Percentiles rank a stretch among this genome's conserved stretches.
Conservation (phyloP, 805 yeast species). For the Maudiozyma bulderi region DNA sequence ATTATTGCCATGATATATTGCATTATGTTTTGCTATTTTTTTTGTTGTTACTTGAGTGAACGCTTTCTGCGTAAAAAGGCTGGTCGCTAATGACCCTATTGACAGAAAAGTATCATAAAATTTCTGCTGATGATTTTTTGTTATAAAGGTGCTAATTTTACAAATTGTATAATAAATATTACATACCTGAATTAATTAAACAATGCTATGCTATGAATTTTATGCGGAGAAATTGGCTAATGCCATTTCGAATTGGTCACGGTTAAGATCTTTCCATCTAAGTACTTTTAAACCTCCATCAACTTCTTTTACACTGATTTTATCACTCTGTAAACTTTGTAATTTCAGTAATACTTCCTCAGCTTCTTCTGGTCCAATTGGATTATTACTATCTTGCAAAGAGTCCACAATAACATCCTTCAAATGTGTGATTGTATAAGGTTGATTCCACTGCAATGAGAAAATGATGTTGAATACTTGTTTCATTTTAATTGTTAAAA, state of each 20-base stretch:
- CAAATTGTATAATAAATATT: too few species aligned
- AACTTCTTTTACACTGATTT: constrained; percentile 12
- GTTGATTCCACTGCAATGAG: constrained; percentile 16
- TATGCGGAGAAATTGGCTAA: background rate
- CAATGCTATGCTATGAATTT: too few species aligned
- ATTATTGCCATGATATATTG: too few species aligned
- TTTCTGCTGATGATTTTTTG: too few species aligned
- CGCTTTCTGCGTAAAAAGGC: too few species aligned
- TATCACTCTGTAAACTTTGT: constrained; percentile 10
- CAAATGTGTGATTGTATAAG: constrained; percentile 24
- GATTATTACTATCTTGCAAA: constrained; percentile 26
- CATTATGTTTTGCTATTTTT: too few species aligned
- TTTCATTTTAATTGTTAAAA: constrained; percentile 21
- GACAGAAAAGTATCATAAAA: too few species aligned
- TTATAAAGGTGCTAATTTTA: too few species aligned
- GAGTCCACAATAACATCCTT: constrained; percentile 23
- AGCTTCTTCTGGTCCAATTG: constrained; percentile 23
- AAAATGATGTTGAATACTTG: constrained; percentile 23
- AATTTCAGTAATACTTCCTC: constrained; percentile 17
- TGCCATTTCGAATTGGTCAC: constrained; percentile 1
- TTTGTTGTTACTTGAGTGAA: too few species aligned
- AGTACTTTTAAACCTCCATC: constrained; percentile 26
- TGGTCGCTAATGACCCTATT: too few species aligned
- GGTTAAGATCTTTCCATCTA: constrained; percentile 20
- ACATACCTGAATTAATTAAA: too few species aligned